A percentile compares a stretch with the other conserved stretches of the same genome.
Conservation (phyloP, 768 basidiomycete species). For the Mycena polygramma region DNA sequence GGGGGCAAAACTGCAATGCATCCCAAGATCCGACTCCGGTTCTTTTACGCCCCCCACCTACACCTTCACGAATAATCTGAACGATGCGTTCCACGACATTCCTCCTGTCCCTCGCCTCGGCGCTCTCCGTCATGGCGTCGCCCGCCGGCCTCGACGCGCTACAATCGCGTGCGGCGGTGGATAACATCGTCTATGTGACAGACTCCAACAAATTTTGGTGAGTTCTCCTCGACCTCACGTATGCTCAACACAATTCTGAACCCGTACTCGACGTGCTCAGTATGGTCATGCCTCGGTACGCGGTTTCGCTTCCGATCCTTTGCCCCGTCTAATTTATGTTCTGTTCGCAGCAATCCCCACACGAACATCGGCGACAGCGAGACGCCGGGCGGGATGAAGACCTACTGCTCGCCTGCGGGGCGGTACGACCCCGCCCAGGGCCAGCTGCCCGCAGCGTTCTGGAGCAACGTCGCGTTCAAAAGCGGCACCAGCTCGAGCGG, state of each 20-base stretch:
- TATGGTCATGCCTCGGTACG: constrained; percentile 63
- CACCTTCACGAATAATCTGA: neutral
- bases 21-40: neutral
- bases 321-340: too few species aligned
- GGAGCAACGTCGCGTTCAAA: constrained; percentile 63
- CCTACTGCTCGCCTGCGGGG: constrained; percentile 64
- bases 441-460: constrained; percentile 59
- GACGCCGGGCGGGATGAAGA: constrained; percentile 66
- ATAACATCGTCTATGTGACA: constrained; percentile 67
- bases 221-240: constrained; percentile 29
- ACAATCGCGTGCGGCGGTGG: constrained; percentile 41
- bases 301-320: neutral
- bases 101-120: constrained; percentile 11
- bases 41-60: neutral
- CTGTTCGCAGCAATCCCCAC: constrained; percentile 55
- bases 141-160: constrained; percentile 18
- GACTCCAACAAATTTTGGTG: constrained; percentile 60
- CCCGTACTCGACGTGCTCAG: constrained; percentile 36
- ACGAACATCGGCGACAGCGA: constrained; percentile 71
- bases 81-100: constrained; percentile 14
- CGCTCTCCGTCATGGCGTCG: constrained; percentile 21
- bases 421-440: constrained; percentile 56
- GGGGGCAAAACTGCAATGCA: neutral
- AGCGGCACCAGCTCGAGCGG: constrained; percentile 57
- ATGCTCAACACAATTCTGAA: neutral